Base-by-base conservation (phyloP, 2,329 filamentous ascomycete species). In the Amylocarpus encephaloides region DNA sequence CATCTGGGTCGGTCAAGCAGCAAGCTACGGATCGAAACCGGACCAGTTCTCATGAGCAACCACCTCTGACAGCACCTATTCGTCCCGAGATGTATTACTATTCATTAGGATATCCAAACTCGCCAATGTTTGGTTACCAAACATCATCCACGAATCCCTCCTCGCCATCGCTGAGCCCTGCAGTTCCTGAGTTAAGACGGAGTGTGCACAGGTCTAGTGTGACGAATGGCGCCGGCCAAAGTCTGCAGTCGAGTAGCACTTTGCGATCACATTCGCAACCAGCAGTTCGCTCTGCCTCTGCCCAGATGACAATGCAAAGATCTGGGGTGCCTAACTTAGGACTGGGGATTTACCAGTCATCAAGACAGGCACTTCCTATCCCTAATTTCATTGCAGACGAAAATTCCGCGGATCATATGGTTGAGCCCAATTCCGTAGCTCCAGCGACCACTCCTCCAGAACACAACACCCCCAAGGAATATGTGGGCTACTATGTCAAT, bases 211-310 rank as follows among this genome's bases (percentile, higher is more conserved):
- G 80, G 59, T 76, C 78, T 1, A 69, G 71, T 9, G 67, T 71
- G 19, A 68, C 73, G 13, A 75, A 72, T 19, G 79, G 82, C 33
- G 64, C 72, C 12, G 72, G 71, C 9, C 61, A 68, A 32, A 51
- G 47, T 38, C 66, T 71, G 34, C 67, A 73, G 46, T 71, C 78
- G 22, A 77, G 71, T 49, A 78, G 79, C 57, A 71, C 78, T n/a
- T 64, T 82, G 53, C 74, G 81, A 55, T 85, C 81, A 22, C 81
- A 85, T 62, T 84, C 81, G n/a, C 81, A 84, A 62, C 81, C 81
- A 19, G 80, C 80, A 2, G 75, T 78, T 19, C 57, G 65, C 50
- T 55, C 67, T 60, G 48, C 61, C 52, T 32, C 64, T 67, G 50
- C 64, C 58, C 62, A 50, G 49, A 61, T 49, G 60, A 59, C 47